phyloP scores from a whole-genome alignment of 352 stramenopile species.

The Pythium scleroteichum region DNA sequence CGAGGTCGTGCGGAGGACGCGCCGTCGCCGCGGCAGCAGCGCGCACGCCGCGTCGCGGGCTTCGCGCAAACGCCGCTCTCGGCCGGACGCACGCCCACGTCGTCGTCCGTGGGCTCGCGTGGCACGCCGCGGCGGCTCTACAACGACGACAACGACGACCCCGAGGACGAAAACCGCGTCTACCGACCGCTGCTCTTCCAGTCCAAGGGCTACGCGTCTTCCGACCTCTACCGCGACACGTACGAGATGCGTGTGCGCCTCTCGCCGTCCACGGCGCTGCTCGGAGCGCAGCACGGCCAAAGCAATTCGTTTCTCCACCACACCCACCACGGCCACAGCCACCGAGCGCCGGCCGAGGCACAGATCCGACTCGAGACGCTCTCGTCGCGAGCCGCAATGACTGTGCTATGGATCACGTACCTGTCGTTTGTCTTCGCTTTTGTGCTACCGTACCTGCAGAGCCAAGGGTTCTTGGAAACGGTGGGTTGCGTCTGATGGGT shows the following conservation, averaged over 20 bases:
- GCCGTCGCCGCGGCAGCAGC: slow-evolving; percentile 18
- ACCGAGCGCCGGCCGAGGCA: slow-evolving; percentile 32
- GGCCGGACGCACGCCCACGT: slow-evolving; percentile 13
- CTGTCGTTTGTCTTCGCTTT: slow-evolving; percentile 72
- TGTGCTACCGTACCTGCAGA: slow-evolving; percentile 72
- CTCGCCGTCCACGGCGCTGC: slow-evolving; percentile 32
- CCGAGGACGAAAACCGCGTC: slow-evolving; percentile 49
- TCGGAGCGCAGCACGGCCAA: slow-evolving; percentile 19
- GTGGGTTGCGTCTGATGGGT: slow-evolving; percentile 29
- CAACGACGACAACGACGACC: slow-evolving; percentile 18
- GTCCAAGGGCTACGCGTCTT: slow-evolving; percentile 78
- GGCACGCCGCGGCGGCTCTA: slow-evolving; percentile 21
- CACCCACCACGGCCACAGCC: slow-evolving; percentile 1
- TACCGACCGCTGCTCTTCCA: slow-evolving; percentile 81
- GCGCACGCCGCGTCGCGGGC: slow-evolving; percentile 10
- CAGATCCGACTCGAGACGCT: slow-evolving; percentile 82
- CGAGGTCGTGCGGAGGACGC: slow-evolving; percentile 6
- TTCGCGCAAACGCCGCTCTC: slow-evolving; percentile 16
- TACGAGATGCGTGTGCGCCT: slow-evolving; percentile 81
- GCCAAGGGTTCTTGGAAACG: slow-evolving; percentile 67
- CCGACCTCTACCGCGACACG: slow-evolving; percentile 74
- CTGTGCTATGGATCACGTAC: slow-evolving; percentile 79
- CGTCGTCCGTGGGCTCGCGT: slow-evolving; percentile 22
- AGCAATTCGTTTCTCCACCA: not conserved
- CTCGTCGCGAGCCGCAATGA: slow-evolving; percentile 67